These are phyloP conservation scores for Bothriochloa decipiens DNA, from an alignment of 176 grass and related monocot genomes.

Conservation along the genomic window DNA sequence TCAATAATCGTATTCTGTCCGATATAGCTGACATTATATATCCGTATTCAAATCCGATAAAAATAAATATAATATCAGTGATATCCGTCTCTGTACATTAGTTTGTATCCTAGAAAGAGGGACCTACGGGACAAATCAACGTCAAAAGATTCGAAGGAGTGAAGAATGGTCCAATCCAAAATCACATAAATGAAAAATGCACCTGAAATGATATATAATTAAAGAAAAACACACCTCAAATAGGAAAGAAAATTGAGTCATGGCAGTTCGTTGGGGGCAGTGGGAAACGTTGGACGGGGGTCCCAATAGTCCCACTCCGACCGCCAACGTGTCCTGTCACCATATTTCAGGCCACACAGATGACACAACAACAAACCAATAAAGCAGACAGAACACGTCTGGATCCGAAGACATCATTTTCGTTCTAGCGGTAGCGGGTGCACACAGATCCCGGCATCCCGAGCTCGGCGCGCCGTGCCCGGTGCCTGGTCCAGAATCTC, in stretches of 20 bases:
- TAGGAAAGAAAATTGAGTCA: neutral
- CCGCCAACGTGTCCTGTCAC: neutral
- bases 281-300: neutral
- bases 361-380: neutral
- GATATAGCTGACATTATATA: no score
- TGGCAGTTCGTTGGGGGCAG: neutral
- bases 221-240: no score
- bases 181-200: no score
- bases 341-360: neutral
- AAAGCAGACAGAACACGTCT: neutral
- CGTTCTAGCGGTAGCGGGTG: neutral
- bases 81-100: no score
- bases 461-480: neutral
- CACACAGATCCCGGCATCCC: neutral
- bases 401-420: neutral
- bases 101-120: no score
- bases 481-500: conserved; percentile 34
- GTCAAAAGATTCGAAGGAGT: no score
- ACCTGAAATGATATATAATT: no score
- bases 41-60: no score
- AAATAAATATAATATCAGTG: no score
- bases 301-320: neutral
- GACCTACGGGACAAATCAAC: no score
- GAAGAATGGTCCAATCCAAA: no score
- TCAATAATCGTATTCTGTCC: no score